Evolutionary conservation across 169 alveolate species (phyloP).

Genomic region (Plasmodium berghei): DNA sequence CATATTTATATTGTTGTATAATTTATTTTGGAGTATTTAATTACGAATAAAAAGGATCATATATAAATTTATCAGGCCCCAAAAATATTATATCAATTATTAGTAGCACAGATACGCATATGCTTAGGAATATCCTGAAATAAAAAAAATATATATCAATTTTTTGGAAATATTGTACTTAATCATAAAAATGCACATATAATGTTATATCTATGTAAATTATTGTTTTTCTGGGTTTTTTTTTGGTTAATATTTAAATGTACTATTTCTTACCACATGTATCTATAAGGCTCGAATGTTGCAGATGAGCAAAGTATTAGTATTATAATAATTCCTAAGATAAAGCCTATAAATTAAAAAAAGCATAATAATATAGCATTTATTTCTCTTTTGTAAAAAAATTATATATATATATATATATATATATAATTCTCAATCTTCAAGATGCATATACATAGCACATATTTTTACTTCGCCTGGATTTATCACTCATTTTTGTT

Average conservation of each 20-base stretch:
- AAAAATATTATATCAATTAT: constrained; percentile 55
- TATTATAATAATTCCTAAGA: constrained; percentile 59
- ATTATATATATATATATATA: background rate
- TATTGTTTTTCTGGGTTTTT: background rate
- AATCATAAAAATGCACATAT: background rate
- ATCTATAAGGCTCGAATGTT: constrained; percentile 37
- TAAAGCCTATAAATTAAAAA: constrained; percentile 44
- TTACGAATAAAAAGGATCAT: constrained; percentile 77
- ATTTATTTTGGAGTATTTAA: background rate
- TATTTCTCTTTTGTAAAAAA: background rate
- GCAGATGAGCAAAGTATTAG: constrained; percentile 70
- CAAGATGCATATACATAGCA: background rate
- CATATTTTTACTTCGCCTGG: constrained; percentile 63
- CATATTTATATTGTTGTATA: background rate
- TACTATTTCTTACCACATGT: constrained; percentile 55
- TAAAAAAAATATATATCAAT: constrained; percentile 16
- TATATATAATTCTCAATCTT: background rate
- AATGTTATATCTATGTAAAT: constrained; percentile 6
- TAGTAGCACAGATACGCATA: constrained; percentile 44
- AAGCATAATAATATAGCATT: background rate
- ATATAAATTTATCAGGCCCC: constrained; percentile 72
- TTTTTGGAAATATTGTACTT: background rate
- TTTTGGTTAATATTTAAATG: constrained; percentile 11
- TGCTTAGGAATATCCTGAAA: constrained; percentile 70
- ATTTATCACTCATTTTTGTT: constrained; percentile 69